Base-by-base conservation (phyloP, 306 rosid genomes). In the Hippophae gyantsensis region DNA sequence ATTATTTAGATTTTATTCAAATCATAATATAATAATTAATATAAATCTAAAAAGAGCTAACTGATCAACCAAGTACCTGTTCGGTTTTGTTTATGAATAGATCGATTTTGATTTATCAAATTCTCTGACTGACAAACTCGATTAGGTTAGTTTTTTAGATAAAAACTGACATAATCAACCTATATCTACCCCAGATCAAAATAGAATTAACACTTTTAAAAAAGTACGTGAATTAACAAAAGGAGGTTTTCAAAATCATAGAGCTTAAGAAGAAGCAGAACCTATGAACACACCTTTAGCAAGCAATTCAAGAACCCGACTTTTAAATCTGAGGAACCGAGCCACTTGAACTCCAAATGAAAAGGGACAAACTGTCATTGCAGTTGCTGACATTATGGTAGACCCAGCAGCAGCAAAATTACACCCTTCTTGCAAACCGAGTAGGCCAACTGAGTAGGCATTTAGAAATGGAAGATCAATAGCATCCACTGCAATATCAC, bases 351-450 rank as follows among this genome's bases (percentile, higher is more conserved):
- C 54, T 54, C 79, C 89, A 69, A 87, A 78, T 6, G 96, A 87
- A 72, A 90, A 90, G 2, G 94, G 96, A 65, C 84, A 52, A 26
- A 83, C 11, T 7, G 90, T 76, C 47, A 87, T 67, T 65, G 87
- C 74, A 6, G 94, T 64, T 50, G 96, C 87, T 13, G 90, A 90
- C 75, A 83, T 85, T 47, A 87, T 70, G 18, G 84, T 90, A 23
- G 97, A 76, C 38, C 76, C 97, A 40, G 96, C 97, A 43, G 94
- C 86, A 27, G 96, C 97, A 63, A 82, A 90, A 72, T 90, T 85
- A 72, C 96, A 84, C 1, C 97, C 97, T 64, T 78, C 82, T 9
- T 27, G 67, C 52, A 87, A 87, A 74, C 25, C 85, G n/a, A 96
- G 96, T 69, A 72, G 12, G 48, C 94, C 97, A 48, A 87, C 5